Evolutionary conservation across 129 eudicot species (phyloP), one percentile per base, ranked within the genome.

Genomic region (Tanacetum coccineum): DNA sequence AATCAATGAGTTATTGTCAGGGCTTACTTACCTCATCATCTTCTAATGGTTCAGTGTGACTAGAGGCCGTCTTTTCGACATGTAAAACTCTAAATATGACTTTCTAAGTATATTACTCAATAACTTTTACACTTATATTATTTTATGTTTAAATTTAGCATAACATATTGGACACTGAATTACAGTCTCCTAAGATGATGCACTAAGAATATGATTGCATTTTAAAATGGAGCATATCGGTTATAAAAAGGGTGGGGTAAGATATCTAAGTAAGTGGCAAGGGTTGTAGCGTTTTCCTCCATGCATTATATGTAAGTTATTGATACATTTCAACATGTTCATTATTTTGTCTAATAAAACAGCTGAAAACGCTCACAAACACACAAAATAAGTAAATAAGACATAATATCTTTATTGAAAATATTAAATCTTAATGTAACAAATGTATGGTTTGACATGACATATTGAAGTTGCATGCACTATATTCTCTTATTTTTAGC

Each of bases 211-310:
- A 36, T 36, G 42, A 36, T 36, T 36, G 42, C 42, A 36, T 36
- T 36, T 36, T 36, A 13, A 40, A 62, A 50, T 62, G 66, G 66
- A 62, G 66, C 66, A 62, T 62, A 36, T 62, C 9, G 28, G 26
- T 14, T 62, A 61, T 62, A 52, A 39, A 68, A 68, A 52, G 64
- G 73, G 62, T 49, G 64, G 61, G 63, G 45, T 32, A 70, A 57
- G 46, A 45, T 54, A 68, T 67, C 15, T 57, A 15, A 71, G 59
- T 59, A 49, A 47, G 76, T 71, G 61, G 44, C 6, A n/a, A 48
- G 59, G 21, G 42, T 51, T 68, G 73, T 68, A 19, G 39, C 36
- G 52, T 53, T 36, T 68, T 32, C 53, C 39, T 56, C 73, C 50
- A 68, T 57, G 73, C 64, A 68, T 68, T 62, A 54, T 46, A 68